Conservation (phyloP, 805 yeast genomes). For the Saturnispora sekii region DNA sequence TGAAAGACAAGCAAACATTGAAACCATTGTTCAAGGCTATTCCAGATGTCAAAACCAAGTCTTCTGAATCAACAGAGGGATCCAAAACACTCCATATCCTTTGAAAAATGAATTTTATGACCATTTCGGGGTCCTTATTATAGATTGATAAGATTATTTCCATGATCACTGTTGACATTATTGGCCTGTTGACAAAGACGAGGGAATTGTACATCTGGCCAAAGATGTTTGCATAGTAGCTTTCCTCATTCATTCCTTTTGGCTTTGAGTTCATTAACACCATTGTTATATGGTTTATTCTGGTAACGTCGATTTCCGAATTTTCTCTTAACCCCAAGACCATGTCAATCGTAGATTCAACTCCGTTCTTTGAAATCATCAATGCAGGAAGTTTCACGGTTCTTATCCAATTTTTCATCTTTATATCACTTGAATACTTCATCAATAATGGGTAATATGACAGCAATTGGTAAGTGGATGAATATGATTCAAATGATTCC, state of each 20-base stretch:
- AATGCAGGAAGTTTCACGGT: slow-evolving; percentile 41
- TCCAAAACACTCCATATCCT: slow-evolving; percentile 37
- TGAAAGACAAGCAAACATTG: slow-evolving; percentile 55
- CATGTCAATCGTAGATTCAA: slow-evolving; percentile 64
- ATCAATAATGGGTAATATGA: slow-evolving; percentile 47
- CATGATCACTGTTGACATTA: slow-evolving; percentile 45
- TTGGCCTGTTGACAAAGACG: slow-evolving; percentile 50
- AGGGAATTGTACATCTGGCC: slow-evolving; percentile 53
- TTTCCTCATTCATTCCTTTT: slow-evolving; percentile 30
- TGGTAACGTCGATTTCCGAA: slow-evolving; percentile 57
- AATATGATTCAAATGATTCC: slow-evolving; percentile 28
- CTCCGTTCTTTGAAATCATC: slow-evolving; percentile 47
- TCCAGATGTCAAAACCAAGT: slow-evolving; percentile 33
- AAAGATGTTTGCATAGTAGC: slow-evolving; percentile 52
- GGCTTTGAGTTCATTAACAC: slow-evolving; percentile 59
- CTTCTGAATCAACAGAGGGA: slow-evolving; percentile 23
- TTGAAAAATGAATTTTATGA: slow-evolving; percentile 49
- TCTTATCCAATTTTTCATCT: slow-evolving; percentile 27
- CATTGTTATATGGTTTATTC: slow-evolving; percentile 56
- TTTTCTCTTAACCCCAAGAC: slow-evolving; percentile 67
- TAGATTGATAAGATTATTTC: slow-evolving; percentile 46
- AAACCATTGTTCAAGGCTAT: slow-evolving; percentile 48
- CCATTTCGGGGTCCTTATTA: slow-evolving; percentile 38
- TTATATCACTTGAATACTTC: slow-evolving; percentile 5
- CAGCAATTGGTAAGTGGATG: slow-evolving; percentile 62